phyloP scores from a whole-genome alignment of 805 yeast genomes.

The Kazachstania kunashirensis region DNA sequence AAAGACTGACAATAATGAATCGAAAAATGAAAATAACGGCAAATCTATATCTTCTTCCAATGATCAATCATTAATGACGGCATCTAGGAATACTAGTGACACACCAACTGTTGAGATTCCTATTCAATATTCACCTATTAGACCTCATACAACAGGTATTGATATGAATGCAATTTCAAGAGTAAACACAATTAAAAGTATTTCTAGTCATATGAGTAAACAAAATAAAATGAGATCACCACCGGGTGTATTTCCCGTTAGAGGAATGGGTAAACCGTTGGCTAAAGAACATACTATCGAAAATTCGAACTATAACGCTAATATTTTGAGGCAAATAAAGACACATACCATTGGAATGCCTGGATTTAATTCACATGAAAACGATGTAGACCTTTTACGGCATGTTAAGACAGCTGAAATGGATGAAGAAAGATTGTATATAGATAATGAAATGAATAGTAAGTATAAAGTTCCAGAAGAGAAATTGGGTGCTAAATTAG shows the following conservation, averaged over 20 bases:
- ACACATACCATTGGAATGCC: background rate
- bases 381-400: conserved; percentile 2
- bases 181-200: background rate
- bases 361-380: background rate
- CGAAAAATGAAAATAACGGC: too few species aligned
- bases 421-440: conserved; percentile 24
- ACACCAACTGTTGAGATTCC: too few species aligned
- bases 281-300: conserved; percentile 52
- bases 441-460: conserved; percentile 8
- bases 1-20: too few species aligned
- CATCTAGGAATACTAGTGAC: too few species aligned
- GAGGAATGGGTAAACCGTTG: conserved; percentile 64
- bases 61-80: too few species aligned
- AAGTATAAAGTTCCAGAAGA: conserved; percentile 29
- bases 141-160: too few species aligned
- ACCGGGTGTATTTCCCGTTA: conserved; percentile 69
- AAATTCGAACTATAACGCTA: conserved; percentile 17
- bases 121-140: too few species aligned
- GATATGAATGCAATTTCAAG: too few species aligned
- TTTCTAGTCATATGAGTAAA: conserved; percentile 3
- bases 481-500: conserved; percentile 29
- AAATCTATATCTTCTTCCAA: too few species aligned
- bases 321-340: background rate
- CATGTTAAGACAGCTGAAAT: conserved; percentile 14
- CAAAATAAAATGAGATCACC: conserved; percentile 37